A percentile compares a stretch with the other conserved stretches of the same genome.
phyloP scores from a whole-genome alignment of 208 protist genomes.

The Tritrichomonas musculus region DNA sequence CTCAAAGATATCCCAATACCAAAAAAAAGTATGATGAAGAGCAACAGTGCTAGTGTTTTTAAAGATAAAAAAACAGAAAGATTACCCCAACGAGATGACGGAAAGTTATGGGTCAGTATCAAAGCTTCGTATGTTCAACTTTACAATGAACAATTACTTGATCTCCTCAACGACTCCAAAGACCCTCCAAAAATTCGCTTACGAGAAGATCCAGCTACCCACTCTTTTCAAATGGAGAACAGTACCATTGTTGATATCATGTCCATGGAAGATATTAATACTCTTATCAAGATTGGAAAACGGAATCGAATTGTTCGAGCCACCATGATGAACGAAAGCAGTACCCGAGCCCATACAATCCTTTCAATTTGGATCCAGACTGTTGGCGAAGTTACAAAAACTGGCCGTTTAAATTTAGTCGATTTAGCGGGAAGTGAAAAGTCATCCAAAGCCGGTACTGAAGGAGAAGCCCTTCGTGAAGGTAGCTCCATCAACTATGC shows the following conservation, averaged over 20 bases:
- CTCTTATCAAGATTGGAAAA: slow-evolving; percentile 64
- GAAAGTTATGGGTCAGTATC: background rate
- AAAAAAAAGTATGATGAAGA: too few species aligned
- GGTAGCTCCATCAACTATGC: slow-evolving; percentile 40
- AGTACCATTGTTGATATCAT: slow-evolving; percentile 45
- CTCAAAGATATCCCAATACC: too few species aligned
- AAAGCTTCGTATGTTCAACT: slow-evolving; percentile 39
- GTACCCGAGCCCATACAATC: slow-evolving; percentile 57
- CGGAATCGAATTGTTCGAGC: slow-evolving; percentile 61
- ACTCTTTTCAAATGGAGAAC: slow-evolving; percentile 34
- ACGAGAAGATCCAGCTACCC: slow-evolving; percentile 32
- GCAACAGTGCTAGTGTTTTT: too few species aligned
- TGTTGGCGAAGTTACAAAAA: background rate
- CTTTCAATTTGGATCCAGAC: slow-evolving; percentile 52
- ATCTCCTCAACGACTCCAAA: slow-evolving; percentile 39
- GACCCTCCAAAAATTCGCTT: slow-evolving; percentile 35
- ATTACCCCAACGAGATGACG: too few species aligned
- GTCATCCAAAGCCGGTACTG: slow-evolving; percentile 60
- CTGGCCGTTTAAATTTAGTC: slow-evolving; percentile 64
- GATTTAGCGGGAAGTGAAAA: slow-evolving; percentile 79
- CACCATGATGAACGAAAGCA: slow-evolving; percentile 74
- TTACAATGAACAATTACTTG: slow-evolving; percentile 39
- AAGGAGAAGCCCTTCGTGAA: background rate
- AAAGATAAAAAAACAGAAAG: too few species aligned
- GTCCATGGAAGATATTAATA: slow-evolving; percentile 18